Percentiles rank a stretch among this genome's conserved stretches.
These are phyloP conservation scores for Aspergillus sergii DNA, from an alignment of 2,329 filamentous ascomycete genomes.

Conservation along the genomic window DNA sequence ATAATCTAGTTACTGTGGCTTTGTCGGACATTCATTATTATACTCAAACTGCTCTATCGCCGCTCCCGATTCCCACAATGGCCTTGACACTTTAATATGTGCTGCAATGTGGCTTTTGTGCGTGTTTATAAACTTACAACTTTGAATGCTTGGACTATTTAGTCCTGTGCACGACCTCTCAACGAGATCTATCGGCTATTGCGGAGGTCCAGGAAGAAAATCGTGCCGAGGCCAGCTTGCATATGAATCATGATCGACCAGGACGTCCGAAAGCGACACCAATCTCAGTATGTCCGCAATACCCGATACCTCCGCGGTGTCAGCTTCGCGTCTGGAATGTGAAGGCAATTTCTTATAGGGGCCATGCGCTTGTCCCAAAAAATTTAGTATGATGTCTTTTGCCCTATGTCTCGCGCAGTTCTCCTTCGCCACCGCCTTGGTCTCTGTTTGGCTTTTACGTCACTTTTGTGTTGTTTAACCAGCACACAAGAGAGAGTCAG, in stretches of 20 bases:
- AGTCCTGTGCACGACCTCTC: not conserved
- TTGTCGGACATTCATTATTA: not conserved
- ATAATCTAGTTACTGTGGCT: not conserved
- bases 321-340: not conserved
- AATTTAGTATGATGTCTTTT: too few species aligned
- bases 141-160: not conserved
- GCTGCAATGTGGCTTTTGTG: not conserved
- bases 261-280: not conserved
- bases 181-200: not conserved
- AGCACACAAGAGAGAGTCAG: not conserved
- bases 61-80: not conserved
- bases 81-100: not conserved
- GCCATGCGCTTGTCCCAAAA: not conserved
- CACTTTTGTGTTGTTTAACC: not conserved
- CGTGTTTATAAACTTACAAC: not conserved
- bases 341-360: not conserved
- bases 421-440: not conserved
- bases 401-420: not conserved
- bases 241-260: not conserved
- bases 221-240: not conserved
- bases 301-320: not conserved
- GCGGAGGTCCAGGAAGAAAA: not conserved
- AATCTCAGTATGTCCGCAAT: not conserved
- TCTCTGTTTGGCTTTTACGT: not conserved
- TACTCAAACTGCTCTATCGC: not conserved